Percentiles rank a stretch among this genome's conserved stretches.
Conservation (phyloP, 352 stramenopile species). For the Phytopythium helicoides region DNA sequence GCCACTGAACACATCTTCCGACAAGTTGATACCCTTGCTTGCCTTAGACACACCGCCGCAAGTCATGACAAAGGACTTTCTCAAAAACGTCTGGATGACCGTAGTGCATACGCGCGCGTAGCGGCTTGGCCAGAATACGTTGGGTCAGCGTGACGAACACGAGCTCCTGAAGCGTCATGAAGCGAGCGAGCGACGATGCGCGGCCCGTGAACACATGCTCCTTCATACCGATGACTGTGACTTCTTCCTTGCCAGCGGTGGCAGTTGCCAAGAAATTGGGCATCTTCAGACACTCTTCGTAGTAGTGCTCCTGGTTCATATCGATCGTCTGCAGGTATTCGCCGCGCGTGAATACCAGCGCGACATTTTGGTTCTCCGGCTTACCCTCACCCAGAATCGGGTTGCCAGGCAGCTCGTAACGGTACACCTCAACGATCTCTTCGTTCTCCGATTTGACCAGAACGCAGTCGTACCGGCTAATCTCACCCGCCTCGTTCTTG, state of each 20-base stretch:
- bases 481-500: constrained; percentile 32
- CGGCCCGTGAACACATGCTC: constrained; percentile 87
- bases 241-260: constrained; percentile 49
- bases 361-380: constrained; percentile 88
- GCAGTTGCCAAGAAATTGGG: constrained; percentile 82
- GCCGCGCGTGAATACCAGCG: constrained; percentile 79
- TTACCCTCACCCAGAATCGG: constrained; percentile 88
- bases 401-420: constrained; percentile 85
- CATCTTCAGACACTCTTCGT: constrained; percentile 88
- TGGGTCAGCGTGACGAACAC: constrained; percentile 88
- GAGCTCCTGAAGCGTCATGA: constrained; percentile 87
- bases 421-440: constrained; percentile 87
- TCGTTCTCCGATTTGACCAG: constrained; percentile 76
- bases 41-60: constrained; percentile 83
- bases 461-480: constrained; percentile 65
- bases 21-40: constrained; percentile 87
- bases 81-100: constrained; percentile 88
- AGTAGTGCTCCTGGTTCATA: constrained; percentile 91
- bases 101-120: constrained; percentile 85
- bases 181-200: constrained; percentile 81
- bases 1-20: constrained; percentile 88
- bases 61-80: constrained; percentile 84
- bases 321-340: constrained; percentile 90
- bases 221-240: constrained; percentile 88
- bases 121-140: constrained; percentile 73